Percentiles rank a stretch among this genome's conserved stretches.
phyloP scores from a whole-genome alignment of 768 basidiomycete species.

The Lactifluus subvellereus region DNA sequence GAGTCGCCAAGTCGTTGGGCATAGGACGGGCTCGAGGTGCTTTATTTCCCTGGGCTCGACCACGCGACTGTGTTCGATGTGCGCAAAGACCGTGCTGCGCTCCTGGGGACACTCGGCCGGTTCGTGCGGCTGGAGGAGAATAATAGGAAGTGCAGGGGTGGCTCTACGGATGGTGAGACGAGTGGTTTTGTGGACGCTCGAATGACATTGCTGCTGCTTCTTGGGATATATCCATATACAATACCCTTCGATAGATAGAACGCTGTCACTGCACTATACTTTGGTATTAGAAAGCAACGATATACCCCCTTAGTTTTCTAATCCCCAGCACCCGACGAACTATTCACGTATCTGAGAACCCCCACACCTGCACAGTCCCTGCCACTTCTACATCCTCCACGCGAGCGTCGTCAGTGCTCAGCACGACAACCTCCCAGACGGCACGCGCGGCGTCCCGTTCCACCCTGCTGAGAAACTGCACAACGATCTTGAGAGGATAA shows the following conservation, averaged over 20 bases:
- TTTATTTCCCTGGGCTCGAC: conserved; percentile 37
- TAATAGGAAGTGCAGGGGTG: no score
- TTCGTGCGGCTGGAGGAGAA: conserved; percentile 27
- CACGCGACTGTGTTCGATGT: conserved; percentile 39
- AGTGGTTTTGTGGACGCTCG: neutral
- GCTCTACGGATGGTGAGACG: no score
- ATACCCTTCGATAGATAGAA: no score
- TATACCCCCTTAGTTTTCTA: no score
- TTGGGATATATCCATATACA: no score
- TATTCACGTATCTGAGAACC: neutral
- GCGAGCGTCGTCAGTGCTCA: neutral
- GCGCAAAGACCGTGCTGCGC: conserved; percentile 25
- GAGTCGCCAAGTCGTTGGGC: conserved; percentile 28
- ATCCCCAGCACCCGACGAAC: no score
- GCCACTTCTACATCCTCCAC: neutral
- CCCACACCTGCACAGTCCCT: conserved; percentile 6
- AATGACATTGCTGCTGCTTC: no score
- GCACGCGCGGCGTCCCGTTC: conserved; percentile 47
- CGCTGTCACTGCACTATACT: no score
- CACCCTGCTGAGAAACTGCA: conserved; percentile 51
- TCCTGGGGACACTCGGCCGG: conserved; percentile 32
- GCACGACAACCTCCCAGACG: conserved; percentile 29
- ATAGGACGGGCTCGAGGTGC: conserved; percentile 34
- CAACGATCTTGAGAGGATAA: conserved; percentile 56
- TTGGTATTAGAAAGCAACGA: no score